Evolutionary conservation across 106 monocot genomes (phyloP).

Genomic region (Allium fistulosum): DNA sequence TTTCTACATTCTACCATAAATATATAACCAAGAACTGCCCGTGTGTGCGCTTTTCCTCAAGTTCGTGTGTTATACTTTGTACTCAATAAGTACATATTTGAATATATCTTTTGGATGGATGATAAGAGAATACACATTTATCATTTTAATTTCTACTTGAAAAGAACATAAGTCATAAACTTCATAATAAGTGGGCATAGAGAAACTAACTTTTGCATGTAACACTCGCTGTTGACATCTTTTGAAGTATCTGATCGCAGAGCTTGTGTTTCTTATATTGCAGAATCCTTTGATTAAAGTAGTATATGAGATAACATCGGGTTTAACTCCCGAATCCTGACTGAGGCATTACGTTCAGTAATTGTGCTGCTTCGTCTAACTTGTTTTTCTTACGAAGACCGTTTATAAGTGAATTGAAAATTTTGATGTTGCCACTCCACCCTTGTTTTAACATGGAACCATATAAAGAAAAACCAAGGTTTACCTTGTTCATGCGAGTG

Average conservation of each 20-base stretch:
- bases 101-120: too few relatives aligned
- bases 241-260: background rate
- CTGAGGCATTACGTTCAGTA: slow-evolving; percentile 18
- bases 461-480: slow-evolving; percentile 13
- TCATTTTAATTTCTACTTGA: too few relatives aligned
- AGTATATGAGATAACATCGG: background rate
- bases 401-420: slow-evolving; percentile 22
- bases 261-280: background rate
- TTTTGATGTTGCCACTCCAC: slow-evolving; percentile 17
- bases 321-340: background rate
- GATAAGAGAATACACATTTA: too few relatives aligned
- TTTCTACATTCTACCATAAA: too few relatives aligned
- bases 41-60: too few relatives aligned
- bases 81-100: too few relatives aligned
- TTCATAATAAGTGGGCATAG: too few relatives aligned
- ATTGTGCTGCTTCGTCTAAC: slow-evolving; percentile 9
- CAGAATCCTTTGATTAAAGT: background rate
- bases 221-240: background rate
- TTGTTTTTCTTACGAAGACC: slow-evolving; percentile 23
- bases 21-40: too few relatives aligned
- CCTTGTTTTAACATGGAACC: slow-evolving; percentile 14
- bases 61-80: too few relatives aligned
- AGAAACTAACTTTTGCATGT: too few relatives aligned
- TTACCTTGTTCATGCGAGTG: slow-evolving; percentile 3
- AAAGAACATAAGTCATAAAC: too few relatives aligned